Evolutionary conservation across 139 green algal genomes (phyloP).

Genomic region (Spirogloea muscicola): DNA sequence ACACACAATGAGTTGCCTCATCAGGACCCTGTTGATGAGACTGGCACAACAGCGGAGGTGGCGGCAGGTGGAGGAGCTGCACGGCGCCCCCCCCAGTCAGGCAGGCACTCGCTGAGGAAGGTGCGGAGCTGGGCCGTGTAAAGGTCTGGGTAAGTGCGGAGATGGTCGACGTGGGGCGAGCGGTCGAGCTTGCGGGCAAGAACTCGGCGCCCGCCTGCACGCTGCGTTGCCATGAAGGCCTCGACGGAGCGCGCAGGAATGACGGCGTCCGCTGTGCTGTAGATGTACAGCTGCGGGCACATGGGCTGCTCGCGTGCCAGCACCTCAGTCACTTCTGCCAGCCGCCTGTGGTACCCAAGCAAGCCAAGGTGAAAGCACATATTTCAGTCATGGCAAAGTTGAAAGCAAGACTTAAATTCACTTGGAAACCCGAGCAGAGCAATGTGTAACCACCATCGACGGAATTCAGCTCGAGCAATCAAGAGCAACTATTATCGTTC

Average conservation of each 20-base stretch:
- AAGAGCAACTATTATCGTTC: background rate
- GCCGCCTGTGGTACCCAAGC: background rate
- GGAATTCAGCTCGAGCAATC: too few species aligned
- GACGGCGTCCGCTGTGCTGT: slow-evolving; percentile 34
- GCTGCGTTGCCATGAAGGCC: slow-evolving; percentile 23
- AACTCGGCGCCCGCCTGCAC: slow-evolving; percentile 1
- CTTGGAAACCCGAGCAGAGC: too few species aligned
- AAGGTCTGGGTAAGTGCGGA: slow-evolving; percentile 25
- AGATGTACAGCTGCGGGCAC: slow-evolving; percentile 47
- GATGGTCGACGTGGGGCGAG: slow-evolving; percentile 48
- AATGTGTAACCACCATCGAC: too few species aligned
- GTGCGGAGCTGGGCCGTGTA: slow-evolving; percentile 27
- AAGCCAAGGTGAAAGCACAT: background rate
- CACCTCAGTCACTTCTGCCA: slow-evolving; percentile 27
- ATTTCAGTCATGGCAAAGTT: too few species aligned
- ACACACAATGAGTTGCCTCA: too few species aligned
- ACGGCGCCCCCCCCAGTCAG: too few species aligned
- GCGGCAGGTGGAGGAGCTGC: too few species aligned
- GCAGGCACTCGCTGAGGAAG: slow-evolving; percentile 36
- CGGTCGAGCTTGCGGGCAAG: slow-evolving; percentile 4
- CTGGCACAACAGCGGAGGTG: too few species aligned
- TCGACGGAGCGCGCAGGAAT: slow-evolving; percentile 27
- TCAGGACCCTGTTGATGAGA: too few species aligned
- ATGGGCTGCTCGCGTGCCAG: slow-evolving; percentile 23
- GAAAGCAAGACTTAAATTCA: too few species aligned